Evolutionary conservation across 805 yeast genomes (phyloP).

Genomic region (Starmera pachycereana): DNA sequence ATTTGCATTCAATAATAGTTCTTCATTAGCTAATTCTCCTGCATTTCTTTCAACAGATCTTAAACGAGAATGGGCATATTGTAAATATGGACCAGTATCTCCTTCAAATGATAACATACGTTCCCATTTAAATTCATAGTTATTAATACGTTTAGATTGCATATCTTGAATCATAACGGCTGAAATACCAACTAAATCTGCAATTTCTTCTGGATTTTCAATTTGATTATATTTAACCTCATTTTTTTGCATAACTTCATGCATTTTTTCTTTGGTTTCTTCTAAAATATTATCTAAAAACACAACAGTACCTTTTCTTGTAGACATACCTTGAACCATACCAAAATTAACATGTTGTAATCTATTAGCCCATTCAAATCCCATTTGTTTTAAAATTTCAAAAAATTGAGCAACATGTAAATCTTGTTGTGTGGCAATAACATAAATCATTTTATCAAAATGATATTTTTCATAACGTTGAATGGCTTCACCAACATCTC

Average conservation of each 20-base stretch:
- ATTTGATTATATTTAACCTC: conserved; percentile 86
- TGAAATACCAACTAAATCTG: conserved; percentile 91
- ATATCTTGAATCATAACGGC: conserved; percentile 99
- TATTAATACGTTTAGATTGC: conserved; percentile 94
- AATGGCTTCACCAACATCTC: conserved; percentile 95
- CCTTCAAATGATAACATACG: conserved; percentile 98
- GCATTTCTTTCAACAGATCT: conserved; percentile 90
- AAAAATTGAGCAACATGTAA: conserved; percentile 89
- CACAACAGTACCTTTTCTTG: conserved; percentile 98
- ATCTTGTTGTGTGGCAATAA: conserved; percentile 94
- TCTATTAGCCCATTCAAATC: conserved; percentile 73
- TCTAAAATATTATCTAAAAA: conserved; percentile 89
- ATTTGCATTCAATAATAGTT: conserved; percentile 41
- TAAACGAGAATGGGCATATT: conserved; percentile 95
- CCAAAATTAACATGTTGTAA: conserved; percentile 88
- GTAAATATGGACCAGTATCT: conserved; percentile 98
- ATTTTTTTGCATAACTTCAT: conserved; percentile 90
- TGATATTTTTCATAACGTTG: conserved; percentile 76
- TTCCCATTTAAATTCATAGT: conserved; percentile 95
- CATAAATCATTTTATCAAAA: conserved; percentile 94
- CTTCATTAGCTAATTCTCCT: conserved; percentile 26
- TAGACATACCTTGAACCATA: conserved; percentile 97
- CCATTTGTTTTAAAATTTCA: conserved; percentile 87
- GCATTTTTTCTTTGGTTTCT: conserved; percentile 90
- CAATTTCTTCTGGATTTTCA: conserved; percentile 87